These are phyloP conservation scores for Elaeis oleifera DNA, from an alignment of 202 grass and related monocot genomes.

Conservation along the genomic window DNA sequence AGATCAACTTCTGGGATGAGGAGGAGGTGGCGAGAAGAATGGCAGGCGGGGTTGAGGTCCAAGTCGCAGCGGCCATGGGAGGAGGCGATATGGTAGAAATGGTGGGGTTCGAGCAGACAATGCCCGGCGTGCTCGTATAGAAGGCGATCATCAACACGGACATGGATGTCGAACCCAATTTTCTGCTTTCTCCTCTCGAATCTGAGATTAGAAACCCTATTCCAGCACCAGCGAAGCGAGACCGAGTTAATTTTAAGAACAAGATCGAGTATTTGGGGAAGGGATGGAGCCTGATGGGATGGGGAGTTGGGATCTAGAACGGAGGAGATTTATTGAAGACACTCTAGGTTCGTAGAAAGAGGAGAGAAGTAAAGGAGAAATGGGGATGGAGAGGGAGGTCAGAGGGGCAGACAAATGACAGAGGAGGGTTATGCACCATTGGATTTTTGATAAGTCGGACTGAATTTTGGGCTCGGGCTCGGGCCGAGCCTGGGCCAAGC, in stretches of 20 bases:
- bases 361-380: background rate
- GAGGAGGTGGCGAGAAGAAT: constrained; percentile 26
- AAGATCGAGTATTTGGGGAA: constrained; percentile 13
- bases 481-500: no score
- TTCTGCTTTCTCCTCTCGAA: constrained; percentile 5
- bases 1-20: constrained; percentile 28
- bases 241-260: background rate
- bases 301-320: constrained; percentile 11
- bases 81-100: constrained; percentile 22
- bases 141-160: constrained; percentile 64
- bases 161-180: constrained; percentile 37
- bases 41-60: constrained; percentile 11
- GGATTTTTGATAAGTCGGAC: no score
- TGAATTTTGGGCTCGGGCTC: no score
- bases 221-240: constrained; percentile 9
- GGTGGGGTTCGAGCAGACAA: constrained; percentile 49
- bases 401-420: no score
- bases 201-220: background rate
- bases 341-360: background rate
- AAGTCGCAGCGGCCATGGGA: constrained; percentile 31
- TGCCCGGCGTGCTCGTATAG: constrained; percentile 42
- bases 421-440: no score
- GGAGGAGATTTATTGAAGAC: no score
- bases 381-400: no score
- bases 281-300: constrained; percentile 11